Conservation (phyloP, 108 stramenopile species). For the Nitzschia sp. region DNA sequence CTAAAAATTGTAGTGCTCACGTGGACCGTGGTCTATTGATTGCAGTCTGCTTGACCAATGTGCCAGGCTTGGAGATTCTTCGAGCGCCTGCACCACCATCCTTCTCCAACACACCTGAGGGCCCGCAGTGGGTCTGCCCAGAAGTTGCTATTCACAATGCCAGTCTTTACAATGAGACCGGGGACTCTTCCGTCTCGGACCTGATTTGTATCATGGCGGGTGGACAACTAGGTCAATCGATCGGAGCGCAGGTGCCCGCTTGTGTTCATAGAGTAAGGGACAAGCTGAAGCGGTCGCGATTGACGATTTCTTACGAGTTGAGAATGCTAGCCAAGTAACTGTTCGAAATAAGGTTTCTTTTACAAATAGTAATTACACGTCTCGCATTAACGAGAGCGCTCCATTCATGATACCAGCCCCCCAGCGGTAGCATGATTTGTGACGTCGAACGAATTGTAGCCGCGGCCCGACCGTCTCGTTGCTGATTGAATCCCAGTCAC, state of each 20-base stretch:
- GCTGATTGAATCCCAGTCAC: too few relatives aligned
- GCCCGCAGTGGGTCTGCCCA: conserved; percentile 30
- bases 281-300: conserved; percentile 25
- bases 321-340: conserved; percentile 9
- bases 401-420: too few relatives aligned
- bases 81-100: too few relatives aligned
- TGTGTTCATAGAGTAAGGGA: conserved; percentile 48
- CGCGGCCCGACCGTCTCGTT: too few relatives aligned
- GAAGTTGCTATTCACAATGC: conserved; percentile 32
- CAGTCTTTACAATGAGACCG: conserved; percentile 18
- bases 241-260: background rate
- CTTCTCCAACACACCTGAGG: background rate
- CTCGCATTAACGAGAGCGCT: background rate
- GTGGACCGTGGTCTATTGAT: conserved; percentile 46
- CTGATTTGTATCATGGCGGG: conserved; percentile 45
- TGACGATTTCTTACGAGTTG: conserved; percentile 51
- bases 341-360: background rate
- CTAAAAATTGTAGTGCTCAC: conserved; percentile 43
- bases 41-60: conserved; percentile 40
- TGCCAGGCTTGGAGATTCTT: conserved; percentile 48
- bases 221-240: conserved; percentile 18
- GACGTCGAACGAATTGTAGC: too few relatives aligned
- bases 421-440: too few relatives aligned
- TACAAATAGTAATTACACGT: background rate
- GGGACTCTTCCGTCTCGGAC: conserved; percentile 7